These are phyloP conservation scores for Acacia melanoxylon DNA, from an alignment of 306 rosid genomes.

Conservation along the genomic window DNA sequence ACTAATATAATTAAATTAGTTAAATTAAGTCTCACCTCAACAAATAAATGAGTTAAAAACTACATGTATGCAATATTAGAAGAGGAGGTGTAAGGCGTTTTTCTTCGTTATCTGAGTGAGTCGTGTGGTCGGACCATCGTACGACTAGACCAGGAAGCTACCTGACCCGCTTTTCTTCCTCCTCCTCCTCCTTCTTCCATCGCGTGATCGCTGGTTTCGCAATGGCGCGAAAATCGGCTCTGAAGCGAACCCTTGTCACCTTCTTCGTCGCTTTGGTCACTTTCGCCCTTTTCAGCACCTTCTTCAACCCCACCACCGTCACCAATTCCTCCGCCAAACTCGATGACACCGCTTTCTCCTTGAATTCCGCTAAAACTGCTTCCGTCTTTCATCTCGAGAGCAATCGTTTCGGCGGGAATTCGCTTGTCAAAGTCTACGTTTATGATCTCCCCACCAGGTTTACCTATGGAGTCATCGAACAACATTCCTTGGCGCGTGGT, in stretches of 20 bases:
- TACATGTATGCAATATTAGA: too few species aligned
- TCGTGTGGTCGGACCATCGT: constrained; percentile 32
- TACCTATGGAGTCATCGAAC: constrained; percentile 68
- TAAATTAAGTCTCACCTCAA: too few species aligned
- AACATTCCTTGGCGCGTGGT: constrained; percentile 80
- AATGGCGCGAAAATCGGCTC: constrained; percentile 61
- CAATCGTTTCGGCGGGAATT: background rate
- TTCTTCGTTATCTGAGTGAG: background rate
- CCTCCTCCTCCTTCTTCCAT: constrained; percentile 14
- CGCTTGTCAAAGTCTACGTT: constrained; percentile 49
- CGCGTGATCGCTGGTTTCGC: constrained; percentile 27
- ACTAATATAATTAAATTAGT: too few species aligned
- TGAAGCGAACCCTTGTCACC: constrained; percentile 58
- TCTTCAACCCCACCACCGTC: constrained; percentile 29
- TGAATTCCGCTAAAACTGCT: constrained; percentile 36
- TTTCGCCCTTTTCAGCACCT: constrained; percentile 53
- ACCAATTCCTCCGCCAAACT: constrained; percentile 39
- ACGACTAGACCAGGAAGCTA: constrained; percentile 28
- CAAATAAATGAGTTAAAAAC: too few species aligned
- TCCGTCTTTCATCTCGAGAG: constrained; percentile 22
- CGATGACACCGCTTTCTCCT: constrained; percentile 42
- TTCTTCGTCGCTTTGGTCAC: constrained; percentile 42
- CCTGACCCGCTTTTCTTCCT: constrained; percentile 17
- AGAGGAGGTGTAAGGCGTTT: too few species aligned
- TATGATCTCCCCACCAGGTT: constrained; percentile 71